Evolutionary conservation across 202 grass and related monocot species (phyloP).

Genomic region (Elaeis oleifera): DNA sequence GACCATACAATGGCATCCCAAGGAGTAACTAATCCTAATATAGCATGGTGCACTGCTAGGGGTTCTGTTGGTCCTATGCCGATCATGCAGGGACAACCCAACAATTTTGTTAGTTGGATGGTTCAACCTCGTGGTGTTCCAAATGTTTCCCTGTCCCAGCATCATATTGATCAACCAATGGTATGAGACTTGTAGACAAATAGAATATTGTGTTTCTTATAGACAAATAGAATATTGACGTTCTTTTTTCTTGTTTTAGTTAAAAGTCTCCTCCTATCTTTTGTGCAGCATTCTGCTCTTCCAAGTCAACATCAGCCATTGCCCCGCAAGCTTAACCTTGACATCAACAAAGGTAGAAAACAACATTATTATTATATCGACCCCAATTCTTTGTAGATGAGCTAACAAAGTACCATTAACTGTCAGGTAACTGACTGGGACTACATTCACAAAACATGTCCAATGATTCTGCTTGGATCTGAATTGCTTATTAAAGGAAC

Average conservation of each 20-base stretch:
- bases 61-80: slow-evolving; percentile 8
- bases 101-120: slow-evolving; percentile 25
- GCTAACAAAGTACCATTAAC: slow-evolving; percentile 5
- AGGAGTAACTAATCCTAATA: slow-evolving; percentile 23
- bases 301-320: slow-evolving; percentile 21
- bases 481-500: too few relatives aligned
- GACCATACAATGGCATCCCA: slow-evolving; percentile 18
- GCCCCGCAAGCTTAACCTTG: slow-evolving; percentile 29
- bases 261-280: too few relatives aligned
- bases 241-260: too few relatives aligned
- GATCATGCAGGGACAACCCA: slow-evolving; percentile 17
- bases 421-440: slow-evolving; percentile 20
- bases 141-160: slow-evolving; percentile 16
- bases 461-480: too few relatives aligned
- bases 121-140: slow-evolving; percentile 20
- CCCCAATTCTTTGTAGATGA: slow-evolving; percentile 1
- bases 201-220: too few relatives aligned
- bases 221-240: too few relatives aligned
- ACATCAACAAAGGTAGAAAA: slow-evolving; percentile 34
- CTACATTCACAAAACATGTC: neutral
- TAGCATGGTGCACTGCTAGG: slow-evolving; percentile 29
- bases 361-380: neutral
- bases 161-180: slow-evolving; percentile 27
- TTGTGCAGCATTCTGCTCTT: slow-evolving; percentile 18
- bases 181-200: neutral